A percentile compares a stretch with the other conserved stretches of the same genome.
These are phyloP conservation scores for Penicilliopsis zonata DNA, from an alignment of 495 filamentous ascomycete genomes.

Conservation along the genomic window DNA sequence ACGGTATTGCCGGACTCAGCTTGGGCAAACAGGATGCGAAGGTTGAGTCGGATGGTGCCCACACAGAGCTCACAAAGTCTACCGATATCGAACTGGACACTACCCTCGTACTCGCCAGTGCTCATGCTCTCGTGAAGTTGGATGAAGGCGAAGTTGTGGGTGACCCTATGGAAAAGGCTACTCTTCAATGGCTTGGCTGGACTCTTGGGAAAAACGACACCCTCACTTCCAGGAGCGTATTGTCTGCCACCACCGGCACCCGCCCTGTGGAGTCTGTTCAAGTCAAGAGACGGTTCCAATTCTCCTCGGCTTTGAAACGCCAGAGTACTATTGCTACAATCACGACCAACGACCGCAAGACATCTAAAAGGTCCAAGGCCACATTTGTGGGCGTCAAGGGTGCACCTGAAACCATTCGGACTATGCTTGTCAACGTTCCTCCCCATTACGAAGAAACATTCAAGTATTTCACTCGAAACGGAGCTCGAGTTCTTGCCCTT, in stretches of 20 bases:
- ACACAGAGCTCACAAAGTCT: conserved; percentile 58
- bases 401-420: conserved; percentile 89
- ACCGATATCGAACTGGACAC: conserved; percentile 60
- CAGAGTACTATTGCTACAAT: conserved; percentile 89
- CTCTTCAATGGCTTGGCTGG: conserved; percentile 82
- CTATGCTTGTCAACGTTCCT: conserved; percentile 76
- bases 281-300: conserved; percentile 93
- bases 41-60: conserved; percentile 66
- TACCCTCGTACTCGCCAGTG: conserved; percentile 86
- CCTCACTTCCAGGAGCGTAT: conserved; percentile 41
- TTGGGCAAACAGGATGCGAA: conserved; percentile 54
- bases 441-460: conserved; percentile 93
- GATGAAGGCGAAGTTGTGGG: conserved; percentile 97
- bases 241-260: conserved; percentile 31
- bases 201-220: conserved; percentile 76
- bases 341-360: conserved; percentile 49
- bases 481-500: conserved; percentile 84
- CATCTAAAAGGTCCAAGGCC: conserved; percentile 57
- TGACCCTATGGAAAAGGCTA: conserved; percentile 98
- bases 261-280: conserved; percentile 58
- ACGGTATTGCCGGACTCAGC: conserved; percentile 85
- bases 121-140: conserved; percentile 87
- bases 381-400: conserved; percentile 95
- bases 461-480: conserved; percentile 94
- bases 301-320: conserved; percentile 91